phyloP scores from a whole-genome alignment of 2,329 filamentous ascomycete species.

The Nemania sp. region DNA sequence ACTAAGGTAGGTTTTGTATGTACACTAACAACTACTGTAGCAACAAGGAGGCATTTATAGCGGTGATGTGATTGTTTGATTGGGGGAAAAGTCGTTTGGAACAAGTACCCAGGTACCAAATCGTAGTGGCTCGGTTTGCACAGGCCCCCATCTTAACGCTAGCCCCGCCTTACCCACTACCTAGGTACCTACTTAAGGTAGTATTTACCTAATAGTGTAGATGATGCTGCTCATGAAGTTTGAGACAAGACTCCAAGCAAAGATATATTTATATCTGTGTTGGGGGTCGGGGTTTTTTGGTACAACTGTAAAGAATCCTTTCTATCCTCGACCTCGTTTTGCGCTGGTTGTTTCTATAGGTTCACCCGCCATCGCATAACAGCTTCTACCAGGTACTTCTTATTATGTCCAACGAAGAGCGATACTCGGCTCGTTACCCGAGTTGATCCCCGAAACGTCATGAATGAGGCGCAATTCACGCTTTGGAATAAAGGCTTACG shows the following conservation, averaged over 20 bases:
- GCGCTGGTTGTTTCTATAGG: not conserved
- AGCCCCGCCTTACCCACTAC: not conserved
- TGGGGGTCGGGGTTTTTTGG: too few species aligned
- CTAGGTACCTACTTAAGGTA: too few species aligned
- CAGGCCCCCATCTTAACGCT: not conserved
- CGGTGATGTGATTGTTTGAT: constrained; percentile 17
- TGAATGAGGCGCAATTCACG: constrained; percentile 30
- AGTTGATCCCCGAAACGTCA: constrained; percentile 16
- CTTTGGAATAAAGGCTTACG: constrained; percentile 19
- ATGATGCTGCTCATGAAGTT: too few species aligned
- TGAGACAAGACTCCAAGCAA: too few species aligned
- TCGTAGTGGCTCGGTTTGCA: not conserved
- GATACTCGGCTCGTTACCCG: constrained; percentile 12
- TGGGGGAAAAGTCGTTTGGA: constrained; percentile 14
- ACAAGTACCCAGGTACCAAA: not conserved
- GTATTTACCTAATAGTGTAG: not conserved
- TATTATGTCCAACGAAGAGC: not conserved
- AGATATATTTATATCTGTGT: too few species aligned
- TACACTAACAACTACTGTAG: too few species aligned
- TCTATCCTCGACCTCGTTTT: too few species aligned
- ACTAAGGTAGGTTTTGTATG: too few species aligned
- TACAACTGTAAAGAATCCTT: too few species aligned
- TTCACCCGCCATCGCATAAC: not conserved
- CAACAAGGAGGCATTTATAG: not conserved
- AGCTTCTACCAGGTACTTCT: not conserved